phyloP scores from a whole-genome alignment of 306 rosid genomes.

The Quercus aquifolioides region DNA sequence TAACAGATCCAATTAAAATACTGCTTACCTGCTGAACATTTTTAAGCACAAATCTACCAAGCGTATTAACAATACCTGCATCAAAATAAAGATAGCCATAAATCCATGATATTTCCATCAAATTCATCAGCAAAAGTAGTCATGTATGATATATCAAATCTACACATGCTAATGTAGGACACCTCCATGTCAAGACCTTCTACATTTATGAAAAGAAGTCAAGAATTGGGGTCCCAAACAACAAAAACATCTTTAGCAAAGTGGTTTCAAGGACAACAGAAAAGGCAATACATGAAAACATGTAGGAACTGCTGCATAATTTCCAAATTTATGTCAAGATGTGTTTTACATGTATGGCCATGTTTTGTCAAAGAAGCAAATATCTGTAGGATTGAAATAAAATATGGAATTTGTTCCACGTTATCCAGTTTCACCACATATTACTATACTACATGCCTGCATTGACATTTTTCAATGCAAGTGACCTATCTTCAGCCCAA shows the following conservation, averaged over 20 bases:
- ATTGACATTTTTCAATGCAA: background rate
- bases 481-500: background rate
- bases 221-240: background rate
- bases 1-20: background rate
- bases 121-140: background rate
- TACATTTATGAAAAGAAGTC: background rate
- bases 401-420: background rate
- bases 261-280: background rate
- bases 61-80: conserved; percentile 42
- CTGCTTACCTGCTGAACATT: conserved; percentile 62
- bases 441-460: background rate
- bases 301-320: background rate
- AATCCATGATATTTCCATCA: background rate
- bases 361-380: background rate
- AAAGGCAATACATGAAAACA: background rate
- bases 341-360: background rate
- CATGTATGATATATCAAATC: background rate
- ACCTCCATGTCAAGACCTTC: background rate
- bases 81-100: background rate
- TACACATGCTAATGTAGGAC: background rate
- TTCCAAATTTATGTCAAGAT: background rate
- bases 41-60: conserved; percentile 55
- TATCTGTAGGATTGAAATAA: background rate
- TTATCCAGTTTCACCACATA: background rate
- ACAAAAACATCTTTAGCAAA: background rate